phyloP scores from a whole-genome alignment of 345 rosid species.

The Eutrema heterophyllum region DNA sequence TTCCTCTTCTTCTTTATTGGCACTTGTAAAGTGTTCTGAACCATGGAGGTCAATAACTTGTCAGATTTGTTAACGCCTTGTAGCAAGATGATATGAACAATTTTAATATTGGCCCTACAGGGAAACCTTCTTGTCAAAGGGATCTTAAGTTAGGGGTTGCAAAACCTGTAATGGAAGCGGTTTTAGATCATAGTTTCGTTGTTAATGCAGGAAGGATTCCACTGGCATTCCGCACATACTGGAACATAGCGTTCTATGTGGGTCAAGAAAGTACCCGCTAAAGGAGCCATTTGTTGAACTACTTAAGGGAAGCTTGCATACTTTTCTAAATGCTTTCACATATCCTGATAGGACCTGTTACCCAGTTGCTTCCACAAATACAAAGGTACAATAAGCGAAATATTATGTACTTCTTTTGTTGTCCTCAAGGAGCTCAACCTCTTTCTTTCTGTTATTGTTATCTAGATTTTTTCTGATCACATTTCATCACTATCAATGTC shows the following conservation, averaged over 20 bases:
- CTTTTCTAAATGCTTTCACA: conserved; percentile 92
- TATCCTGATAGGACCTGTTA: conserved; percentile 98
- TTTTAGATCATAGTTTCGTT: neutral
- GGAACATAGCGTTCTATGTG: conserved; percentile 96
- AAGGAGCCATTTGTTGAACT: conserved; percentile 98
- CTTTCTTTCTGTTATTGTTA: neutral
- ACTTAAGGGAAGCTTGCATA: conserved; percentile 88
- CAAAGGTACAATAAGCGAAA: conserved; percentile 46
- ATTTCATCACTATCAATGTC: conserved; percentile 34
- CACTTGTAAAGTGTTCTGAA: conserved; percentile 3
- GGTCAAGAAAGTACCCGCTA: conserved; percentile 91
- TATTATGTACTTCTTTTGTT: neutral
- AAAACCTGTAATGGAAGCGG: neutral
- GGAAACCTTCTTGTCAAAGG: neutral
- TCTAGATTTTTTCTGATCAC: neutral
- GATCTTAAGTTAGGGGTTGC: neutral
- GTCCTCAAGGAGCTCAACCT: neutral
- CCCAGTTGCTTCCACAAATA: conserved; percentile 95
- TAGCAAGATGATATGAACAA: neutral
- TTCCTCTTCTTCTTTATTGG: neutral
- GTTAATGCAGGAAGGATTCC: conserved; percentile 78
- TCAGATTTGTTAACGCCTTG: neutral
- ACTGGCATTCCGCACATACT: conserved; percentile 97
- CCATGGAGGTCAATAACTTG: neutral
- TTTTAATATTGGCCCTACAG: neutral